Conservation (phyloP, 768 basidiomycete species). For the Mycena rosella region DNA sequence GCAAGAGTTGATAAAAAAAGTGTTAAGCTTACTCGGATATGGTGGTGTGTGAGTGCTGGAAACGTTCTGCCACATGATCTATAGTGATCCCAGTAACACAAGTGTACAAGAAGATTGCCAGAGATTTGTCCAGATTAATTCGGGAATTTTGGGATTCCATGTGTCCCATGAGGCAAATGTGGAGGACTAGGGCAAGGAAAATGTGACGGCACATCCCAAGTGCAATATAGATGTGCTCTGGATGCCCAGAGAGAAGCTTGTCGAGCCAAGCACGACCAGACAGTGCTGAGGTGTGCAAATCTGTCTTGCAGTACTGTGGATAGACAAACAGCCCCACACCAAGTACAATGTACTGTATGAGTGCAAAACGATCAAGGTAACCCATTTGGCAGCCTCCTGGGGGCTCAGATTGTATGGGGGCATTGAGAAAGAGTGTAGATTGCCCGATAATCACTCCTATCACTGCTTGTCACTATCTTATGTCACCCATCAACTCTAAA, state of each 20-base stretch:
- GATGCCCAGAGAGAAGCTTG: conserved; percentile 31
- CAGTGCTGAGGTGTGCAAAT: conserved; percentile 29
- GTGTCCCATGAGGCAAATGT: conserved; percentile 4
- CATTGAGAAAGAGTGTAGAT: conserved; percentile 3
- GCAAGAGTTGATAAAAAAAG: conserved; percentile 19
- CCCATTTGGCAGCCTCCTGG: background rate
- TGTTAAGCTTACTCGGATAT: conserved; percentile 39
- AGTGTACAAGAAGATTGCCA: conserved; percentile 46
- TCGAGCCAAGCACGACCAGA: conserved; percentile 31
- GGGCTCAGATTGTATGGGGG: conserved; percentile 3
- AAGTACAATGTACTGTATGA: conserved; percentile 15
- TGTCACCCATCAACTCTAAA: background rate
- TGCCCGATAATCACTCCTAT: background rate
- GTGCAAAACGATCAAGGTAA: background rate
- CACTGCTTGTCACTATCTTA: background rate
- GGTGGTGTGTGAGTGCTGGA: conserved; percentile 44
- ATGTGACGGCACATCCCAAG: conserved; percentile 25
- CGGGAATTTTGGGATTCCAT: conserved; percentile 3
- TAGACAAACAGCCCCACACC: conserved; percentile 7
- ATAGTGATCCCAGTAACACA: conserved; percentile 41
- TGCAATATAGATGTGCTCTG: conserved; percentile 24
- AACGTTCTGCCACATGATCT: conserved; percentile 44
- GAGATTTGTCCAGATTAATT: conserved; percentile 40
- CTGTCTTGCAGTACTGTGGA: conserved; percentile 8
- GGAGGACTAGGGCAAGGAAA: conserved; percentile 24